Base-by-base conservation (phyloP, 495 filamentous ascomycete genomes). In the Arthonia radiata region DNA sequence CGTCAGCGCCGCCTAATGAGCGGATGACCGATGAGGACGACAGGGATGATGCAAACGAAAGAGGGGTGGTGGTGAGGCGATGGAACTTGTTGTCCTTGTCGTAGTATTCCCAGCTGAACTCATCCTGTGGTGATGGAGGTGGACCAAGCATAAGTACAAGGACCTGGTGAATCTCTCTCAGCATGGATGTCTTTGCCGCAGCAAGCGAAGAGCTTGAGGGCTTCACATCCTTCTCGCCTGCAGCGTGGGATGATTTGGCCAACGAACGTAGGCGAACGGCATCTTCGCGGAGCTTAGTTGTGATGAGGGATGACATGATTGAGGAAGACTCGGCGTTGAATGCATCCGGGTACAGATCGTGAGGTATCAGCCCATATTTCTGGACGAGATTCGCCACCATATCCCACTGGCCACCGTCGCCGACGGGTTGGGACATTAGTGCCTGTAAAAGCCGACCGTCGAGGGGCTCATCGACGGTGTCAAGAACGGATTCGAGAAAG, bases 381-480 rank as follows among this genome's bases (percentile, higher is more conserved):
- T 62, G 39, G 11, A 86, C 75, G 9, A 90, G 50, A 34, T 86
- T 90, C 23, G 70, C 75, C 12, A 77, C 67, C 78, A 90, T 89
- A 45, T 90, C 79, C 76, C 75, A 91, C 39, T 90, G 79, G 1
- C 80, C 80, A 24, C 80, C 79, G 43, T 91, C 79, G 10, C 55
- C 57, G 14, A 86, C 65, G 0, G 80, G 76, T 9, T 56, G 53
- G 4, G 51, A 39, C 12, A 78, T 50, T 1, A 89, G 40, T 13
- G 51, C 57, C 43, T 77, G 70, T 7, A 83, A 53, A 7, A 86
- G 46, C 12, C 79, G 52, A 9, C 61, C 54, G 29, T 77, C 71
- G 2, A 81, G 53, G 16, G 66, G 61, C 30, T 75, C 54, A 22
- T 65, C 52, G 1, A 59, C 57, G 0, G 78, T 86, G 29, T 72